phyloP scores from a whole-genome alignment of 2,329 filamentous ascomycete genomes.

The Calonectria crousiana region DNA sequence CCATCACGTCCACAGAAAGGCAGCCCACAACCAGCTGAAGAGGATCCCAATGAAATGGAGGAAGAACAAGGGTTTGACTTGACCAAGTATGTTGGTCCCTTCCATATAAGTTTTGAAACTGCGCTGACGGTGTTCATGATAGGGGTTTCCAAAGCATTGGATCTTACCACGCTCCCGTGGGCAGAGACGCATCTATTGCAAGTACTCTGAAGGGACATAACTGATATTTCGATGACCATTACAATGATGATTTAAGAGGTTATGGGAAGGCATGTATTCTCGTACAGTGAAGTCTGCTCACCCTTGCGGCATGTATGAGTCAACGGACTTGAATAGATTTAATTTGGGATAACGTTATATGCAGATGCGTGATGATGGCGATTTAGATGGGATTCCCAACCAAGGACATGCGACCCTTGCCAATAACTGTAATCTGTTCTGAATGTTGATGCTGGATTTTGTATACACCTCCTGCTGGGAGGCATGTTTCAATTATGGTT shows the following conservation, averaged over 20 bases:
- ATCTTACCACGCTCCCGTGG: constrained; percentile 69
- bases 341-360: not conserved
- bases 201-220: constrained; percentile 53
- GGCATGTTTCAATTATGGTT: not conserved
- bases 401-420: not conserved
- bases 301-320: constrained; percentile 21
- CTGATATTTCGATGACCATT: constrained; percentile 19
- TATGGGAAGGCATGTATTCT: not conserved
- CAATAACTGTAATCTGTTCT: not conserved
- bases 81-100: constrained; percentile 62
- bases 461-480: not conserved
- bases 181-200: constrained; percentile 59
- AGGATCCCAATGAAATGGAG: constrained; percentile 49
- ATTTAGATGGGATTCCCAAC: not conserved
- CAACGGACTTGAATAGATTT: constrained; percentile 1
- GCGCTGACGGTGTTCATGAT: constrained; percentile 27
- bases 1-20: constrained; percentile 59
- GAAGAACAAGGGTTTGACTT: constrained; percentile 70
- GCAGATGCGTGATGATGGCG: not conserved
- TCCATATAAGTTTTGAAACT: not conserved
- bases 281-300: not conserved
- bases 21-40: constrained; percentile 41
- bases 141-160: constrained; percentile 76
- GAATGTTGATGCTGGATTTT: not conserved
- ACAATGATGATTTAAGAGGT: constrained; percentile 17